phyloP scores from a whole-genome alignment of 208 protist species.

The Trypanosoma scelopori region DNA sequence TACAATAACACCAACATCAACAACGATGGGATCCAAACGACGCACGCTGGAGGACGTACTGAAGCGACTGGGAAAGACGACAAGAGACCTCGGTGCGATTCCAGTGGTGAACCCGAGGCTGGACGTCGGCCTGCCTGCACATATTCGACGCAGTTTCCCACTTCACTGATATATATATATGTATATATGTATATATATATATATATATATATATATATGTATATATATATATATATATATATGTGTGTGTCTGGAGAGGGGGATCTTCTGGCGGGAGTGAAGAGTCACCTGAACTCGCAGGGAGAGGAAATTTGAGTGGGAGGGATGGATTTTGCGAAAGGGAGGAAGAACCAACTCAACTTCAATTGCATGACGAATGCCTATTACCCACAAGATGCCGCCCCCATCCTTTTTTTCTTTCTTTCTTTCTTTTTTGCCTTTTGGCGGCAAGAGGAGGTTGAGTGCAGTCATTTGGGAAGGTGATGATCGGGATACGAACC shows the following conservation, averaged over 20 bases:
- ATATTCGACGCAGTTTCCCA: constrained; percentile 84
- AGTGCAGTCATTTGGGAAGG: constrained; percentile 3
- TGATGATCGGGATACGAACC: constrained; percentile 3
- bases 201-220: constrained; percentile 1
- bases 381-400: no score
- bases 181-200: constrained; percentile 5
- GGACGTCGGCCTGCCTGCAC: constrained; percentile 83
- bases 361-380: neutral
- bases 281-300: neutral
- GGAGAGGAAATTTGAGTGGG: neutral
- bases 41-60: constrained; percentile 90
- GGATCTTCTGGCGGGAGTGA: neutral
- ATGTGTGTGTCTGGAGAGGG: no score
- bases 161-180: constrained; percentile 55
- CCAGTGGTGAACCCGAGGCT: constrained; percentile 83
- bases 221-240: neutral
- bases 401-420: neutral
- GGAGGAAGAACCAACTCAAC: neutral
- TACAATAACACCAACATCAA: constrained; percentile 14
- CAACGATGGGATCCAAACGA: constrained; percentile 46
- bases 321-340: neutral
- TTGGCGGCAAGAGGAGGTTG: no score
- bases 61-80: constrained; percentile 75
- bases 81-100: constrained; percentile 75
- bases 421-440: constrained; percentile 25